These are phyloP conservation scores for Ambrosia hybrid DNA, from an alignment of 140 eudicot genomes.

Conservation along the genomic window DNA sequence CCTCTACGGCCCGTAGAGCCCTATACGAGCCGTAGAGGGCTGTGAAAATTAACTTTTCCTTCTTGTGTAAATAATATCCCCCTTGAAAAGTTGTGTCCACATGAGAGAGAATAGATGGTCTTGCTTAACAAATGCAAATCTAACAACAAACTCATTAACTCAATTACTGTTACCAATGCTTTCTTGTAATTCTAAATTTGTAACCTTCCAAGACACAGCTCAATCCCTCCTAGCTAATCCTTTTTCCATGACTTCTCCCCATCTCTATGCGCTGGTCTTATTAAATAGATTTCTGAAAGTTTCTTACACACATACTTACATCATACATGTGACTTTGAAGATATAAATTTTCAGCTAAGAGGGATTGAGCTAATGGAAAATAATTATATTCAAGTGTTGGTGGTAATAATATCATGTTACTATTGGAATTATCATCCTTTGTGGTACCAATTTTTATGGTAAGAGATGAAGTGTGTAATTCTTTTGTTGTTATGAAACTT, in stretches of 20 bases:
- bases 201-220: constrained; percentile 28
- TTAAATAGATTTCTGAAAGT: constrained; percentile 15
- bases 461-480: no score
- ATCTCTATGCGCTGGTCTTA: constrained; percentile 22
- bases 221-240: constrained; percentile 22
- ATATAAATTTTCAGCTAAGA: constrained; percentile 1
- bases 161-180: constrained; percentile 47
- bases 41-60: no score
- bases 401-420: neutral
- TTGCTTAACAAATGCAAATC: constrained; percentile 23
- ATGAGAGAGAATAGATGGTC: constrained; percentile 11
- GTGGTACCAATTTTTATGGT: no score
- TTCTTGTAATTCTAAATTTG: constrained; percentile 61
- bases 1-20: no score
- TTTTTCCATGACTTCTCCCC: constrained; percentile 24
- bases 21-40: no score
- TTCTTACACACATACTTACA: constrained; percentile 23
- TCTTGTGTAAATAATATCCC: no score
- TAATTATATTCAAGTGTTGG: neutral
- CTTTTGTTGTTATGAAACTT: no score
- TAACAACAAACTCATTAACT: constrained; percentile 37
- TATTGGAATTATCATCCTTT: no score
- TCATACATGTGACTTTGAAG: constrained; percentile 16
- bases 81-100: constrained; percentile 1
- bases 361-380: no score